Evolutionary conservation across 805 yeast genomes (phyloP).

Genomic region (Pichia gijzeniarum): DNA sequence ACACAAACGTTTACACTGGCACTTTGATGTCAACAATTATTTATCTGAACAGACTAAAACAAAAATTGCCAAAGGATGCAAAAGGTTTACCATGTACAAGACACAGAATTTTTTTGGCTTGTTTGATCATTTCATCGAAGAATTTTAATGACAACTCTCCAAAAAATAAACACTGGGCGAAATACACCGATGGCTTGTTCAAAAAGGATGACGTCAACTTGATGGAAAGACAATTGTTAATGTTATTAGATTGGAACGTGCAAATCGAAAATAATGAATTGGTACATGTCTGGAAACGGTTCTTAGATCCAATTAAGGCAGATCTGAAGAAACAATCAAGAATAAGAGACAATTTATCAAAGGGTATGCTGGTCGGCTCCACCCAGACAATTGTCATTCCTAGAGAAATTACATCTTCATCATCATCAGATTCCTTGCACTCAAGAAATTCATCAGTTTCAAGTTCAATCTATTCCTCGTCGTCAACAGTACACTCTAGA

Average conservation of each 20-base stretch:
- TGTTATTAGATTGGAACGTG: slow-evolving; percentile 66
- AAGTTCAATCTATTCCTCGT: slow-evolving; percentile 9
- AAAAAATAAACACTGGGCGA: slow-evolving; percentile 73
- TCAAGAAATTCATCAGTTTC: slow-evolving; percentile 13
- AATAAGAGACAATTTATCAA: slow-evolving; percentile 25
- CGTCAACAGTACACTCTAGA: slow-evolving; percentile 28
- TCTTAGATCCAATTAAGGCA: slow-evolving; percentile 46
- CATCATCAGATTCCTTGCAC: not conserved
- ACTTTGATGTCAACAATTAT: slow-evolving; percentile 68
- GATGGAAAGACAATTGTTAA: slow-evolving; percentile 73
- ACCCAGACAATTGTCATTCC: slow-evolving; percentile 25
- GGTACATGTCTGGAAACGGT: slow-evolving; percentile 34
- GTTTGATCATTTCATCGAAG: slow-evolving; percentile 66
- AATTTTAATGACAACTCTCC: slow-evolving; percentile 75
- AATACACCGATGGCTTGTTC: slow-evolving; percentile 70
- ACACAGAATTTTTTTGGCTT: slow-evolving; percentile 70
- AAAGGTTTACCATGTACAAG: slow-evolving; percentile 75
- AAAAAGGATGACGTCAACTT: slow-evolving; percentile 61
- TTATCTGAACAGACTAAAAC: slow-evolving; percentile 54
- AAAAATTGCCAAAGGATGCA: slow-evolving; percentile 61
- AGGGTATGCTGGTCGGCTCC: slow-evolving; percentile 26
- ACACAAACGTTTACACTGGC: slow-evolving; percentile 76
- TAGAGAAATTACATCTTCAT: not conserved
- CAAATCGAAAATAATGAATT: slow-evolving; percentile 41
- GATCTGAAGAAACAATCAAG: slow-evolving; percentile 29